phyloP scores from a whole-genome alignment of 352 stramenopile species.

The Phytophthora pseudosyringae region DNA sequence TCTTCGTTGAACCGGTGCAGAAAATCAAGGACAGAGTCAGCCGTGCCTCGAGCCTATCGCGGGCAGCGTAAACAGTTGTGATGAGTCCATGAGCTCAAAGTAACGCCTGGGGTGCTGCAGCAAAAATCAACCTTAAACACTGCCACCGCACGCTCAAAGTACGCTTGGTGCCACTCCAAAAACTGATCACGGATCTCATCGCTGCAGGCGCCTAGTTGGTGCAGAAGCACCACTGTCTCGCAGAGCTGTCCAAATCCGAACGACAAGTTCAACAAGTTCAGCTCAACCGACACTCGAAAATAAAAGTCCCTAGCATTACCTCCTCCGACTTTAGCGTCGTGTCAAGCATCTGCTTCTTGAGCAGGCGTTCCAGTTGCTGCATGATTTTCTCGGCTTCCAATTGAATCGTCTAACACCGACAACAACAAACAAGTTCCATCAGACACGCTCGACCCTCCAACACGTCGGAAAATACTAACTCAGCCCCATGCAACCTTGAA shows the following conservation, averaged over 20 bases:
- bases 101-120: neutral
- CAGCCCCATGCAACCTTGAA: slow-evolving; percentile 63
- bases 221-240: slow-evolving; percentile 64
- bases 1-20: slow-evolving; percentile 61
- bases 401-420: slow-evolving; percentile 71
- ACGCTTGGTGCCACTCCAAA: slow-evolving; percentile 80
- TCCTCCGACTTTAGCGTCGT: slow-evolving; percentile 51
- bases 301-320: slow-evolving; percentile 31
- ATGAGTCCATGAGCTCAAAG: neutral
- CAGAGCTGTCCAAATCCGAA: slow-evolving; percentile 47
- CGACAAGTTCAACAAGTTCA: slow-evolving; percentile 1
- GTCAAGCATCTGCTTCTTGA: slow-evolving; percentile 66
- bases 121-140: slow-evolving; percentile 48
- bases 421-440: slow-evolving; percentile 12
- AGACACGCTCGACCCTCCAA: neutral
- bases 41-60: slow-evolving; percentile 30
- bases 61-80: neutral
- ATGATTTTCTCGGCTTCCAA: slow-evolving; percentile 89
- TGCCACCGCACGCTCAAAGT: slow-evolving; percentile 66
- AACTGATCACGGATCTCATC: slow-evolving; percentile 86
- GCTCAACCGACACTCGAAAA: neutral
- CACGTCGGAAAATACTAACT: neutral
- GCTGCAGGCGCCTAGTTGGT: slow-evolving; percentile 71
- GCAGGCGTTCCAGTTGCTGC: slow-evolving; percentile 65
- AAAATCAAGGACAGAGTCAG: slow-evolving; percentile 63